Conservation (phyloP, 352 stramenopile species). For the Phytophthora megakarya region DNA sequence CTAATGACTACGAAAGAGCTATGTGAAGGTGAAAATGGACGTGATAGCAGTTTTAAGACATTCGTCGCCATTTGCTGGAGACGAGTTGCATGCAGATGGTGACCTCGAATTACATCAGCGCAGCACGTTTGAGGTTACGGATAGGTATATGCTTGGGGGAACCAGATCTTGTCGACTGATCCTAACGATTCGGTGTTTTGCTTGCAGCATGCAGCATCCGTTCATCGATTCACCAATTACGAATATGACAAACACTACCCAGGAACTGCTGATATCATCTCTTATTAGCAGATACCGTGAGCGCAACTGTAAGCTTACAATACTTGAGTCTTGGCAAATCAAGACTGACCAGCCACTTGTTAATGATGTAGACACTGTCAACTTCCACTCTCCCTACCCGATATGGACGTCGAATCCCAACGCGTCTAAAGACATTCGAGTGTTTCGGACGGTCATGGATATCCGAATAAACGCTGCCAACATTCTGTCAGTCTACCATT, state of each 20-base stretch:
- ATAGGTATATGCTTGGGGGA: slow-evolving; percentile 34
- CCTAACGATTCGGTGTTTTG: neutral
- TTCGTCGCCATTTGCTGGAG: slow-evolving; percentile 42
- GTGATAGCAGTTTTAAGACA: slow-evolving; percentile 46
- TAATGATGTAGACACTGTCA: slow-evolving; percentile 34
- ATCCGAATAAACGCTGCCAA: slow-evolving; percentile 48
- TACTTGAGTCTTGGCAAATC: neutral
- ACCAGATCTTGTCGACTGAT: neutral
- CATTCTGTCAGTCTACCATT: slow-evolving; percentile 36
- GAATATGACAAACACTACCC: slow-evolving; percentile 44
- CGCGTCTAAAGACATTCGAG: slow-evolving; percentile 1
- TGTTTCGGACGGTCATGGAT: slow-evolving; percentile 44
- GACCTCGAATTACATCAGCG: slow-evolving; percentile 65
- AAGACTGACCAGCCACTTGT: neutral
- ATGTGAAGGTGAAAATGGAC: slow-evolving; percentile 73
- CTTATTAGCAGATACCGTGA: slow-evolving; percentile 45
- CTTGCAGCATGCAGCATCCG: slow-evolving; percentile 38
- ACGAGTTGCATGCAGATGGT: slow-evolving; percentile 53
- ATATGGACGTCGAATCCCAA: slow-evolving; percentile 48
- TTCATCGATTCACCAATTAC: slow-evolving; percentile 45
- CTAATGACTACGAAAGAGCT: slow-evolving; percentile 23
- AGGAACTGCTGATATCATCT: slow-evolving; percentile 46
- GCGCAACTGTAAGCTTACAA: slow-evolving; percentile 49
- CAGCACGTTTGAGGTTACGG: slow-evolving; percentile 45
- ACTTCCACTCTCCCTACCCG: slow-evolving; percentile 44